Percentiles rank a stretch among this genome's conserved stretches.
These are phyloP conservation scores for Erythrophleum ivorense DNA, from an alignment of 331 rosid genomes.

Conservation along the genomic window DNA sequence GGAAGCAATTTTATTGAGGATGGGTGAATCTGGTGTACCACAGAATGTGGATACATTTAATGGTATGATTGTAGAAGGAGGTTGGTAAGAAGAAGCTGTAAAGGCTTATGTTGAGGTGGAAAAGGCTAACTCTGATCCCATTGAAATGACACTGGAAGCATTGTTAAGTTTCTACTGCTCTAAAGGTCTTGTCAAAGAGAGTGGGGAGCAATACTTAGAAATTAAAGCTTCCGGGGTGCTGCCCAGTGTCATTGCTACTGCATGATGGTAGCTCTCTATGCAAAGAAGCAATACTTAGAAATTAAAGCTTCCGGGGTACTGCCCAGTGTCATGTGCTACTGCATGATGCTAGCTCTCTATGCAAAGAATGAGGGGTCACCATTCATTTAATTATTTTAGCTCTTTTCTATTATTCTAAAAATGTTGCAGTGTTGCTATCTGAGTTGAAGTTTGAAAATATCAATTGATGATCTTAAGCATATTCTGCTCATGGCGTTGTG, in stretches of 20 bases:
- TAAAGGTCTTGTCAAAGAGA: conserved; percentile 87
- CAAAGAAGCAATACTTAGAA: conserved; percentile 90
- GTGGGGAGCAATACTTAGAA: conserved; percentile 80
- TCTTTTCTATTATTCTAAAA: conserved; percentile 30
- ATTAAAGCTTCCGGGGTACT: conserved; percentile 76
- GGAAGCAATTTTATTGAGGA: conserved; percentile 62
- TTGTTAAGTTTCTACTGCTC: conserved; percentile 78
- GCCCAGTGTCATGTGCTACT: conserved; percentile 92
- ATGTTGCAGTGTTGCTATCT: background rate
- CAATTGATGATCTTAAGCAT: no score
- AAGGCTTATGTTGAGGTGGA: conserved; percentile 82
- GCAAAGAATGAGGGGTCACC: conserved; percentile 84
- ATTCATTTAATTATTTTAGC: conserved; percentile 10
- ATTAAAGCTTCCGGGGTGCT: conserved; percentile 76
- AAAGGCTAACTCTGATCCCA: conserved; percentile 72
- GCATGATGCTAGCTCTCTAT: conserved; percentile 94
- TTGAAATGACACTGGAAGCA: conserved; percentile 82
- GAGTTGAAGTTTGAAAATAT: no score
- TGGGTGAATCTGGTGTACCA: conserved; percentile 62
- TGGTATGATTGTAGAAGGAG: conserved; percentile 83
- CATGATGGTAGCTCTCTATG: conserved; percentile 92
- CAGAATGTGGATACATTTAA: conserved; percentile 72
- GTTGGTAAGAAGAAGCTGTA: conserved; percentile 86
- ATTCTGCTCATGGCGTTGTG: no score
- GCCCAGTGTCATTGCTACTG: conserved; percentile 94